Evolutionary conservation across 176 grass and related monocot species (phyloP).

Genomic region (Carex parvula): DNA sequence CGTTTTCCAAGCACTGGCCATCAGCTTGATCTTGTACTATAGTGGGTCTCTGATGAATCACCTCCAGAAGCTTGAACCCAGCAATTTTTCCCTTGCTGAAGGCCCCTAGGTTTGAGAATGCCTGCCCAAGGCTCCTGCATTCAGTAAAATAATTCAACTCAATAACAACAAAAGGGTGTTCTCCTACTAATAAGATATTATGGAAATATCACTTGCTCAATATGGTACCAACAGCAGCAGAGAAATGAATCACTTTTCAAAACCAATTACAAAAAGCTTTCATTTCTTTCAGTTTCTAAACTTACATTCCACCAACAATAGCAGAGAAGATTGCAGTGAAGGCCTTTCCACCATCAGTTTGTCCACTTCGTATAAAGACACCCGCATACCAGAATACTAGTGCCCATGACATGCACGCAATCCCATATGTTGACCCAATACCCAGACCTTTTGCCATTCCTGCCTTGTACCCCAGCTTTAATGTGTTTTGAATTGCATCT

Average conservation of each 20-base stretch:
- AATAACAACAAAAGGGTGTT: background rate
- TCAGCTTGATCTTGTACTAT: conserved; percentile 76
- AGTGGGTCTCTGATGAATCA: conserved; percentile 85
- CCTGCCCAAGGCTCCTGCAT: conserved; percentile 91
- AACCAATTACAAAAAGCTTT: background rate
- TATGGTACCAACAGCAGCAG: background rate
- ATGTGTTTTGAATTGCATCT: conserved; percentile 81
- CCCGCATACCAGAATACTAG: conserved; percentile 97
- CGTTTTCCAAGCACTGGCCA: conserved; percentile 79
- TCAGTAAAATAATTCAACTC: conserved; percentile 9
- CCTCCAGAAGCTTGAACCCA: conserved; percentile 87
- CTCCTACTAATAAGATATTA: conserved; percentile 10
- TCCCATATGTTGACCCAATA: conserved; percentile 93
- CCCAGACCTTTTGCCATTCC: conserved; percentile 98
- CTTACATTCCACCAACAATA: conserved; percentile 91
- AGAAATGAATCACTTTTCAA: background rate
- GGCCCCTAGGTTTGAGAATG: conserved; percentile 94
- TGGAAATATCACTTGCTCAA: background rate
- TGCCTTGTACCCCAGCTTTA: conserved; percentile 96
- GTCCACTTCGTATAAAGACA: conserved; percentile 89
- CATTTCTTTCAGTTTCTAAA: conserved; percentile 9
- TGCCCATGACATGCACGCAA: conserved; percentile 98
- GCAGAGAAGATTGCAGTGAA: conserved; percentile 97
- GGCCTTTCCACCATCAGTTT: conserved; percentile 87
- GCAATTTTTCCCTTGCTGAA: conserved; percentile 99